Percentiles rank a stretch among this genome's conserved stretches.
These are phyloP conservation scores for Aspergillus unguis DNA, from an alignment of 2,329 filamentous ascomycete genomes.

Conservation along the genomic window DNA sequence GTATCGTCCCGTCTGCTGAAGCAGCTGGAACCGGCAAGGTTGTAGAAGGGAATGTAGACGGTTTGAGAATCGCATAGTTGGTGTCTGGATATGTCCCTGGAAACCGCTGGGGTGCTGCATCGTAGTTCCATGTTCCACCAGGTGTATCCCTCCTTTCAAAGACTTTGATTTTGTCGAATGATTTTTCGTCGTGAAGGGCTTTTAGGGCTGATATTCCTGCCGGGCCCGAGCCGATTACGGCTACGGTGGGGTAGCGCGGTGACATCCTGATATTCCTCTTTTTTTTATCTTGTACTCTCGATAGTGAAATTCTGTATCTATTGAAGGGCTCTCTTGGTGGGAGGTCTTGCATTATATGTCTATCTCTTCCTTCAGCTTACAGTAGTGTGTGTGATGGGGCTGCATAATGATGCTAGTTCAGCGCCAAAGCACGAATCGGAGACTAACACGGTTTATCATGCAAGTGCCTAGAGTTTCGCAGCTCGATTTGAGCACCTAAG, in stretches of 20 bases:
- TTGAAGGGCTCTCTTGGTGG: background rate
- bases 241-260: conserved; percentile 9
- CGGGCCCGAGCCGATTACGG: conserved; percentile 12
- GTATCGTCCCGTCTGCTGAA: conserved; percentile 21
- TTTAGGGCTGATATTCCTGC: conserved; percentile 12
- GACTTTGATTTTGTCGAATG: conserved; percentile 29
- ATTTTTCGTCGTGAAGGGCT: conserved; percentile 31
- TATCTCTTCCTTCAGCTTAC: background rate
- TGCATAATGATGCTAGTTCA: conserved; percentile 8
- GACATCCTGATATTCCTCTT: background rate
- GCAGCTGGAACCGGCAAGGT: conserved; percentile 9
- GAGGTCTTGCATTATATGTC: background rate
- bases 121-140: conserved; percentile 33
- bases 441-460: background rate
- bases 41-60: conserved; percentile 16
- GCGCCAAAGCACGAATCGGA: conserved; percentile 5
- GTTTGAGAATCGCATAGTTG: conserved; percentile 2
- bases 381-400: background rate
- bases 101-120: conserved; percentile 22
- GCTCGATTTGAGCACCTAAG: background rate
- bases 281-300: background rate
- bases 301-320: background rate
- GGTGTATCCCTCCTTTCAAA: conserved; percentile 31
- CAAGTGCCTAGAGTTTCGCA: background rate
- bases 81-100: conserved; percentile 18